These are phyloP conservation scores for Austropuccinia psidii DNA, from an alignment of 1,284 basidiomycete species.

Conservation along the genomic window DNA sequence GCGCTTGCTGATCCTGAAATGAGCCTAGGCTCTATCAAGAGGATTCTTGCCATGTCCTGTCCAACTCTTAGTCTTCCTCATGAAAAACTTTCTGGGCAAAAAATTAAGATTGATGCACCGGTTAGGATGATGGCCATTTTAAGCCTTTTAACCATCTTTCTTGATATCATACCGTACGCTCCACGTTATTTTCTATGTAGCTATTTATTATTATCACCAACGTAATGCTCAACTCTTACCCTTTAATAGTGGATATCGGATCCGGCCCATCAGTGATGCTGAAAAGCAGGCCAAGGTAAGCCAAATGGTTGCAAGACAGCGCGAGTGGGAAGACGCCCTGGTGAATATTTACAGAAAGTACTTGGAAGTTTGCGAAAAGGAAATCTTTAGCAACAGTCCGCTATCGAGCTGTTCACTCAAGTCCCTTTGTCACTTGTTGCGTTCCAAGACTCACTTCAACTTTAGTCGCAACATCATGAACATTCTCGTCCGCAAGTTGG, in stretches of 20 bases:
- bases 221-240: neutral
- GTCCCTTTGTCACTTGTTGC: constrained; percentile 77
- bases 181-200: neutral
- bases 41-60: constrained; percentile 19
- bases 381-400: constrained; percentile 54
- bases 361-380: constrained; percentile 72
- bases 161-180: constrained; percentile 79
- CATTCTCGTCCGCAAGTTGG: constrained; percentile 72
- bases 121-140: constrained; percentile 82
- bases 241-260: constrained; percentile 51
- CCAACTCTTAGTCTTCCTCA: constrained; percentile 14
- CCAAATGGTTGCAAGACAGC: constrained; percentile 78
- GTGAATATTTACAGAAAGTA: constrained; percentile 82
- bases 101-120: constrained; percentile 60
- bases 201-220: neutral
- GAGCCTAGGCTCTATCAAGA: constrained; percentile 29
- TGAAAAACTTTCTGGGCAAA: constrained; percentile 22
- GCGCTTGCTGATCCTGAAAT: constrained; percentile 39
- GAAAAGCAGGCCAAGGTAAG: constrained; percentile 90
- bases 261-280: constrained; percentile 77
- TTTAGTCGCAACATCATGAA: constrained; percentile 89
- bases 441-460: constrained; percentile 89
- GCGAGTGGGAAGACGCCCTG: constrained; percentile 96
- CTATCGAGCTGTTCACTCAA: constrained; percentile 65
- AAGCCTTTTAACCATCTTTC: constrained; percentile 87